Evolutionary conservation across 495 filamentous ascomycete genomes (phyloP).

Genomic region (Penicillium coprophilum): DNA sequence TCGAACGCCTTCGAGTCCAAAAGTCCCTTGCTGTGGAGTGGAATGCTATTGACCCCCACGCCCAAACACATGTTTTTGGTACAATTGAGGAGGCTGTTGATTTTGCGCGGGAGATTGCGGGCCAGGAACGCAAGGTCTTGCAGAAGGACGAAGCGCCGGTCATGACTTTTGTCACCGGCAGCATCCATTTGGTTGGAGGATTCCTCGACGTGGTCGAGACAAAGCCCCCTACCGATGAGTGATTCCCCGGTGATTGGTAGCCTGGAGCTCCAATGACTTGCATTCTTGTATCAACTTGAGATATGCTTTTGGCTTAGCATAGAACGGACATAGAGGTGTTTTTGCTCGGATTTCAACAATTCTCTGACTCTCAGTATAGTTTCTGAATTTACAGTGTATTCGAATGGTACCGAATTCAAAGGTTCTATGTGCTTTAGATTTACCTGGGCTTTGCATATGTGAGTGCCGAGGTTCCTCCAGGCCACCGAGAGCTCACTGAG

Average conservation of each 20-base stretch:
- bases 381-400: conserved; percentile 14
- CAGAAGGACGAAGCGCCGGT: conserved; percentile 41
- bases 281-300: conserved; percentile 35
- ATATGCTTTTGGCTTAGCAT: conserved; percentile 19
- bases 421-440: not conserved
- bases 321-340: conserved; percentile 25
- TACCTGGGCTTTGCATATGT: not conserved
- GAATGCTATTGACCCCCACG: conserved; percentile 60
- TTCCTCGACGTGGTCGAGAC: conserved; percentile 74
- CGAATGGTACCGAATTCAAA: not conserved
- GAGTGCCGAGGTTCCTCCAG: not conserved
- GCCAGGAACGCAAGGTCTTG: conserved; percentile 30
- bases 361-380: conserved; percentile 19
- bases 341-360: conserved; percentile 33
- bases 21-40: conserved; percentile 71
- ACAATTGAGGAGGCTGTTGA: conserved; percentile 87
- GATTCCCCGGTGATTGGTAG: conserved; percentile 15
- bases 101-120: conserved; percentile 56
- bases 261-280: conserved; percentile 19
- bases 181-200: conserved; percentile 84
- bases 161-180: conserved; percentile 71
- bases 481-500: not conserved
- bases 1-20: conserved; percentile 72
- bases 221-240: conserved; percentile 33
- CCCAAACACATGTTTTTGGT: conserved; percentile 62